These are phyloP conservation scores for Geoglossum cookeanum DNA, from an alignment of 2,329 filamentous ascomycete species.

Conservation along the genomic window DNA sequence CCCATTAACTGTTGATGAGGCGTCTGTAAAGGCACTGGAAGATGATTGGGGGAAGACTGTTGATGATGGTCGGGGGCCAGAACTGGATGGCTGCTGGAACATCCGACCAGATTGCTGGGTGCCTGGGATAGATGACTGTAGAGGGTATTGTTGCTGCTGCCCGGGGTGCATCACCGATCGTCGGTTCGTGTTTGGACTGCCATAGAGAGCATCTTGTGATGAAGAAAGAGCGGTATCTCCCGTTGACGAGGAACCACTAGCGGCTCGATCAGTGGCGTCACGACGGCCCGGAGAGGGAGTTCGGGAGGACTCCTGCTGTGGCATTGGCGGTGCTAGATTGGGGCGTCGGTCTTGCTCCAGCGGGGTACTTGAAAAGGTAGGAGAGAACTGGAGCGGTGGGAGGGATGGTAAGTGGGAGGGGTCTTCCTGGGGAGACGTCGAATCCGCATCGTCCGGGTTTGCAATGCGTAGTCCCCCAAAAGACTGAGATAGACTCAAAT, in stretches of 20 bases:
- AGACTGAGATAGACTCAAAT: constrained; percentile 79
- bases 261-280: constrained; percentile 14
- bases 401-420: constrained; percentile 7
- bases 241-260: background rate
- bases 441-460: constrained; percentile 64
- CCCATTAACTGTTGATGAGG: constrained; percentile 13
- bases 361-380: constrained; percentile 11
- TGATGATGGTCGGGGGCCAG: constrained; percentile 24
- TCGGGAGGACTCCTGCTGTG: constrained; percentile 14
- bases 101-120: constrained; percentile 9
- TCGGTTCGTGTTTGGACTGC: background rate
- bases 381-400: constrained; percentile 6
- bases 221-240: background rate
- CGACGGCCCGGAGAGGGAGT: constrained; percentile 22
- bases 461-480: constrained; percentile 90
- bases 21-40: constrained; percentile 21
- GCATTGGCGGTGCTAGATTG: constrained; percentile 3
- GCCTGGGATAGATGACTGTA: background rate
- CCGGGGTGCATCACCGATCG: constrained; percentile 19
- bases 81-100: constrained; percentile 13
- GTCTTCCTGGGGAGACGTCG: constrained; percentile 20
- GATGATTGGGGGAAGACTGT: constrained; percentile 26
- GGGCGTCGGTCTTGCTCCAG: background rate
- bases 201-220: background rate
- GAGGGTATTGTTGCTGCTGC: constrained; percentile 18